Evolutionary conservation across 2,329 filamentous ascomycete species (phyloP).

Genomic region (Colletotrichum sp.): DNA sequence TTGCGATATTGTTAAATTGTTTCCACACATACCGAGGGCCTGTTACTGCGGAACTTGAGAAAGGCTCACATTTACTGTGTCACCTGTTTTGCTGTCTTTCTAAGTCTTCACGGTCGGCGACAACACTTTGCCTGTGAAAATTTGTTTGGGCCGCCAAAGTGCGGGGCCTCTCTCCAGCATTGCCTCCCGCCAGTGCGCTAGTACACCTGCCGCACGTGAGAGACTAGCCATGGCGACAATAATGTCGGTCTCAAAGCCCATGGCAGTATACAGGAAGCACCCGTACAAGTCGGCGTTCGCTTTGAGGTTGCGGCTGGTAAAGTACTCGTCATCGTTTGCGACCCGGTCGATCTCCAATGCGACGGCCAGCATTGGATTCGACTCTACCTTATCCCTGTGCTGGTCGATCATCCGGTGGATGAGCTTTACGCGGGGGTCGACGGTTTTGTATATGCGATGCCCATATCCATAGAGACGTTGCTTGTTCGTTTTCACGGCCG

Average conservation of each 20-base stretch:
- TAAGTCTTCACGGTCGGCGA: too few relatives aligned
- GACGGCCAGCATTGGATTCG: conserved; percentile 38
- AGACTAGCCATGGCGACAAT: conserved; percentile 31
- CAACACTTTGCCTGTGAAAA: conserved; percentile 7
- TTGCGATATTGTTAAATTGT: neutral
- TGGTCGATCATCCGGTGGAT: conserved; percentile 32
- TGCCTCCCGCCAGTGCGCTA: conserved; percentile 35
- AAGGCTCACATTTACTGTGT: too few relatives aligned
- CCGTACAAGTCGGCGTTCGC: conserved; percentile 51
- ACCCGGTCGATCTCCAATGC: conserved; percentile 42
- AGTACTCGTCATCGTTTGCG: conserved; percentile 40
- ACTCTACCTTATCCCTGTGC: conserved; percentile 15
- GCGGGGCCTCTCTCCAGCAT: conserved; percentile 29
- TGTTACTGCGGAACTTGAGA: too few relatives aligned
- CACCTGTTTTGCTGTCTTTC: too few relatives aligned
- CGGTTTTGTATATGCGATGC: conserved; percentile 40
- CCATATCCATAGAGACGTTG: conserved; percentile 48
- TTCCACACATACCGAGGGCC: too few relatives aligned
- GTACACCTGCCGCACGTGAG: conserved; percentile 28
- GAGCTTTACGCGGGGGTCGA: conserved; percentile 39
- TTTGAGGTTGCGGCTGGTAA: conserved; percentile 38
- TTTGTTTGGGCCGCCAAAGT: conserved; percentile 34
- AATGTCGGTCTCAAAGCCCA: conserved; percentile 29
- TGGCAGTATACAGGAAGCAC: conserved; percentile 44
- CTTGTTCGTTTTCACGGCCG: conserved; percentile 44